Evolutionary conservation across 306 rosid species (phyloP).

Genomic region (Abrus precatorius): DNA sequence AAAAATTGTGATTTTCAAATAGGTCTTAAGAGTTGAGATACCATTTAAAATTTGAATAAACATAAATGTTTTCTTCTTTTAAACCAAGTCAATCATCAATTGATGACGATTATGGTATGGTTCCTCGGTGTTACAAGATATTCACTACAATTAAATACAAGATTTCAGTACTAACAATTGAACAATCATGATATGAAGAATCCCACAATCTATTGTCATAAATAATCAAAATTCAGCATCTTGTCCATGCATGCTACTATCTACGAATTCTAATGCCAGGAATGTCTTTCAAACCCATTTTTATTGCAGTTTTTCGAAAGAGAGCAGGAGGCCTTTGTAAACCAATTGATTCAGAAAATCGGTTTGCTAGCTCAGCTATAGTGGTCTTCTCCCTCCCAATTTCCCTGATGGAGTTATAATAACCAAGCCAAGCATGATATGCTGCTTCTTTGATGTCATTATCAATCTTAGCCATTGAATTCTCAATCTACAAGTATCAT

Average conservation of each 20-base stretch:
- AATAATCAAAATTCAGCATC: slow-evolving; percentile 16
- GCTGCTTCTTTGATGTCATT: slow-evolving; percentile 84
- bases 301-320: slow-evolving; percentile 80
- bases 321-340: slow-evolving; percentile 85
- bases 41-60: background rate
- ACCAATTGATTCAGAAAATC: slow-evolving; percentile 82
- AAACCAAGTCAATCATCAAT: background rate
- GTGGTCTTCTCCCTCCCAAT: slow-evolving; percentile 86
- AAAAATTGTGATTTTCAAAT: background rate
- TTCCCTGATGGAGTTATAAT: slow-evolving; percentile 89
- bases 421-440: slow-evolving; percentile 94
- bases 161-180: slow-evolving; percentile 22
- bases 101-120: slow-evolving; percentile 25
- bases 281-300: slow-evolving; percentile 93
- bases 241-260: slow-evolving; percentile 41
- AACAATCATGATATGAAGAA: background rate
- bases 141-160: background rate
- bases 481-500: slow-evolving; percentile 67
- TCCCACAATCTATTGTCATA: background rate
- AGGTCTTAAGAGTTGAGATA: background rate
- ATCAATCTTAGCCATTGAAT: slow-evolving; percentile 78
- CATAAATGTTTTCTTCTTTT: background rate
- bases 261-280: slow-evolving; percentile 83
- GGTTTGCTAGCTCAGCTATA: slow-evolving; percentile 72
- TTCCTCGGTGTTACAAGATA: background rate